Evolutionary conservation across 2,329 filamentous ascomycete species (phyloP).

Genomic region (Coniochaeta sp.): DNA sequence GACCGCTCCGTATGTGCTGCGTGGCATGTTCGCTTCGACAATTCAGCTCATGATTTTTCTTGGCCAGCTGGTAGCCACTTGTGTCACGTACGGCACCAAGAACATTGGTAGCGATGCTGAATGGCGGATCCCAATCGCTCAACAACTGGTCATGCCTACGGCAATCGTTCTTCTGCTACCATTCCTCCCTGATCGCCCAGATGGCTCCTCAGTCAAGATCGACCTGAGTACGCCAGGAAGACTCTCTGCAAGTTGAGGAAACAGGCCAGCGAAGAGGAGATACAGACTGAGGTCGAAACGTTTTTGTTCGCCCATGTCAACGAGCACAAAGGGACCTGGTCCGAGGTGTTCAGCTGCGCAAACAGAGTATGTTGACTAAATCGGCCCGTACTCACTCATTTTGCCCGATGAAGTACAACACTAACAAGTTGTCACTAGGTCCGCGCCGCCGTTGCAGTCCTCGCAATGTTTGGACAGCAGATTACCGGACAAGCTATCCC

Average conservation of each 20-base stretch:
- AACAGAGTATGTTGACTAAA: constrained; percentile 6
- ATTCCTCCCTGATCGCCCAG: too few species aligned
- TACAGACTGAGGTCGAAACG: constrained; percentile 15
- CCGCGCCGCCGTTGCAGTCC: constrained; percentile 15
- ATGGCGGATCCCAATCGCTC: too few species aligned
- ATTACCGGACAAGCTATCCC: constrained; percentile 23
- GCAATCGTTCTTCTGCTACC: too few species aligned
- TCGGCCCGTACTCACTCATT: too few species aligned
- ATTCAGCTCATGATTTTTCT: constrained; percentile 20
- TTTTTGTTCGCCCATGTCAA: constrained; percentile 10
- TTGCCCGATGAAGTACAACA: too few species aligned
- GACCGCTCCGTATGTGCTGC: constrained; percentile 15
- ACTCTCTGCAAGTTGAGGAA: constrained; percentile 23
- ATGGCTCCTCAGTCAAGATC: too few species aligned
- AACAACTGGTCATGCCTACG: too few species aligned
- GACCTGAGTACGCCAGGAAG: constrained; percentile 19
- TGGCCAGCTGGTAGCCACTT: constrained; percentile 16
- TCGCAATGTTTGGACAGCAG: constrained; percentile 23
- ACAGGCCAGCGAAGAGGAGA: constrained; percentile 16
- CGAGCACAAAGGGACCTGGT: constrained; percentile 14
- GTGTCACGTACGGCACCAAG: constrained; percentile 18
- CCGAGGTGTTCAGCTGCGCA: constrained; percentile 13
- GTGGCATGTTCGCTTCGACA: constrained; percentile 19
- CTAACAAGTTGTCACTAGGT: too few species aligned
- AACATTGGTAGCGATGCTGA: constrained; percentile 8